Evolutionary conservation across 108 stramenopile genomes (phyloP).

Genomic region (Seminavis robusta): DNA sequence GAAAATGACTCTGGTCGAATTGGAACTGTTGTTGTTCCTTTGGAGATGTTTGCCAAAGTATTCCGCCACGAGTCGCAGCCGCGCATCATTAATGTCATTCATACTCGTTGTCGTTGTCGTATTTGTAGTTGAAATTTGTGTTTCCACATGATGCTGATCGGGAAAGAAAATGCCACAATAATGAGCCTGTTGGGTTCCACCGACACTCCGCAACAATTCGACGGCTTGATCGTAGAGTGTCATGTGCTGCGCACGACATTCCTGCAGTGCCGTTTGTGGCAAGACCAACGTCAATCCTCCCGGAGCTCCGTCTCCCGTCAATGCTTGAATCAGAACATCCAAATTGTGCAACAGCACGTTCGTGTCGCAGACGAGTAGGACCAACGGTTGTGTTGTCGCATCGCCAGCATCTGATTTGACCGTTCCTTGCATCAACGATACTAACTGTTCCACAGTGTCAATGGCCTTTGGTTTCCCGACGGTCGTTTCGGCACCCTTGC

Average conservation of each 20-base stretch:
- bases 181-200: not conserved
- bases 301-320: not conserved
- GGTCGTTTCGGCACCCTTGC: slow-evolving; percentile 45
- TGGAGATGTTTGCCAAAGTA: slow-evolving; percentile 51
- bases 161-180: slow-evolving; percentile 70
- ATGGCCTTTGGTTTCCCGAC: slow-evolving; percentile 59
- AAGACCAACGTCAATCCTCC: slow-evolving; percentile 49
- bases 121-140: slow-evolving; percentile 17
- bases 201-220: slow-evolving; percentile 53
- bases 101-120: slow-evolving; percentile 8
- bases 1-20: slow-evolving; percentile 66
- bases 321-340: slow-evolving; percentile 73
- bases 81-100: slow-evolving; percentile 82
- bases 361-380: slow-evolving; percentile 76
- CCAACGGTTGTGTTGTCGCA: slow-evolving; percentile 28
- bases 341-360: slow-evolving; percentile 84
- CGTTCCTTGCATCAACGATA: slow-evolving; percentile 22
- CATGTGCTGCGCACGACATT: slow-evolving; percentile 68
- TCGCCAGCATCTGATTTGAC: slow-evolving; percentile 5
- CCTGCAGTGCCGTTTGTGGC: slow-evolving; percentile 75
- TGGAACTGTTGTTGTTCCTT: slow-evolving; percentile 17
- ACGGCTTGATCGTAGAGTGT: slow-evolving; percentile 73
- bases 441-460: slow-evolving; percentile 32
- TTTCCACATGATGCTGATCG: slow-evolving; percentile 77
- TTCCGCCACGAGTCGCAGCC: slow-evolving; percentile 68